A percentile compares a stretch with the other conserved stretches of the same genome.
Evolutionary conservation across 768 basidiomycete species (phyloP).

Genomic region (Sistotremastrum niveocremeum): DNA sequence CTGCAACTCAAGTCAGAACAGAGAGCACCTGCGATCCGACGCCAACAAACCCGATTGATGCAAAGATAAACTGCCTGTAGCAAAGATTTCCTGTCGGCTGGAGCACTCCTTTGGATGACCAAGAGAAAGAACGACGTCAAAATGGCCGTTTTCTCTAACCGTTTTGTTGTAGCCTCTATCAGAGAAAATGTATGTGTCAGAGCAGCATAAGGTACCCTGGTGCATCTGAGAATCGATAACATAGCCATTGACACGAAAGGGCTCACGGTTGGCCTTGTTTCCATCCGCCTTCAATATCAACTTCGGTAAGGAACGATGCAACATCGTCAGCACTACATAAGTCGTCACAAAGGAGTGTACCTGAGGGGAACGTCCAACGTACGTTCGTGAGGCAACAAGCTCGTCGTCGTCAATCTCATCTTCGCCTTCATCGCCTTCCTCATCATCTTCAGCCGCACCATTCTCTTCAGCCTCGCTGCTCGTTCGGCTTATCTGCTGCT

Average conservation of each 20-base stretch:
- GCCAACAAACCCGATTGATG: slow-evolving; percentile 70
- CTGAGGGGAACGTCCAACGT: slow-evolving; percentile 6
- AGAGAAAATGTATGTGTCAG: slow-evolving; percentile 76
- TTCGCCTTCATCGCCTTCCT: slow-evolving; percentile 31
- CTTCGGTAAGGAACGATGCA: slow-evolving; percentile 43
- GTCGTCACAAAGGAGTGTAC: background rate
- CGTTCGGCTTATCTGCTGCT: slow-evolving; percentile 12
- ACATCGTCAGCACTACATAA: slow-evolving; percentile 51
- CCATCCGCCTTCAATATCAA: slow-evolving; percentile 77
- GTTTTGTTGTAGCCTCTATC: slow-evolving; percentile 92
- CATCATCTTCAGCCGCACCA: slow-evolving; percentile 14
- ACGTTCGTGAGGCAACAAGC: slow-evolving; percentile 51
- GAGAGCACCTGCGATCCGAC: background rate
- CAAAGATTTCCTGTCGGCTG: slow-evolving; percentile 59
- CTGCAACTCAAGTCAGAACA: slow-evolving; percentile 25
- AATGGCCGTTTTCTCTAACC: slow-evolving; percentile 80
- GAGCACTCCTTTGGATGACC: slow-evolving; percentile 75
- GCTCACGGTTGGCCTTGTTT: slow-evolving; percentile 72
- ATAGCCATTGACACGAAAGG: background rate
- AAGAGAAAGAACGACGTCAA: slow-evolving; percentile 82
- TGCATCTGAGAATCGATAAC: background rate
- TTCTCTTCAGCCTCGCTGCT: slow-evolving; percentile 29
- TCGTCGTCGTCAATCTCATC: slow-evolving; percentile 21
- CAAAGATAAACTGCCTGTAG: slow-evolving; percentile 89
- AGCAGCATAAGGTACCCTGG: slow-evolving; percentile 87